Conservation (phyloP, 305 asterid species). For the Solanum hybrid region DNA sequence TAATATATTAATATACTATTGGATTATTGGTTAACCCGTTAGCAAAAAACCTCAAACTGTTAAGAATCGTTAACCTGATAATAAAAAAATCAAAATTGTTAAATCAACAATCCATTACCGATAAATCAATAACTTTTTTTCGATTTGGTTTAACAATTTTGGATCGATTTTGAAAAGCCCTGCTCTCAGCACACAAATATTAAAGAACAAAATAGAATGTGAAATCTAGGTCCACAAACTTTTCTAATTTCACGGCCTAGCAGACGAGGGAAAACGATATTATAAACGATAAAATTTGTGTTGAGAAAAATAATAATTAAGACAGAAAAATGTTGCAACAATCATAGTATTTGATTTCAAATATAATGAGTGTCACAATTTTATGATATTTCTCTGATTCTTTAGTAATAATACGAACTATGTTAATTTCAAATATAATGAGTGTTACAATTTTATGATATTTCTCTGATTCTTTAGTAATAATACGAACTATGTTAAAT, state of each 20-base stretch:
- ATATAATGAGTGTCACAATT: not conserved
- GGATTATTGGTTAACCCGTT: not conserved
- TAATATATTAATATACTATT: not conserved
- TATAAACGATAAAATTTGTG: not conserved
- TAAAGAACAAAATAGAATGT: not conserved
- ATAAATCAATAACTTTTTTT: no score
- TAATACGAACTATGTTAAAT: not conserved
- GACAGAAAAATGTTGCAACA: not conserved
- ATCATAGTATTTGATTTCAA: not conserved
- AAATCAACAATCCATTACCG: not conserved
- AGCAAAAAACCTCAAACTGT: not conserved
- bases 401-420: not conserved
- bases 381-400: not conserved
- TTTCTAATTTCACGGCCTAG: not conserved
- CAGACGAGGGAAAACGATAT: not conserved
- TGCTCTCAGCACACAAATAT: not conserved
- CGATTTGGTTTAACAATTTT: no score
- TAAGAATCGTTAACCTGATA: not conserved
- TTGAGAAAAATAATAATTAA: not conserved
- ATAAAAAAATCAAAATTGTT: no score
- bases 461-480: not conserved
- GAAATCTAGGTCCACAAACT: not conserved
- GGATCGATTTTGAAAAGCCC: not conserved
- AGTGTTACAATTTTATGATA: not conserved
- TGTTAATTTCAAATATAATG: not conserved